phyloP scores from a whole-genome alignment of 176 grass and related monocot species.

The Eleusine indica region DNA sequence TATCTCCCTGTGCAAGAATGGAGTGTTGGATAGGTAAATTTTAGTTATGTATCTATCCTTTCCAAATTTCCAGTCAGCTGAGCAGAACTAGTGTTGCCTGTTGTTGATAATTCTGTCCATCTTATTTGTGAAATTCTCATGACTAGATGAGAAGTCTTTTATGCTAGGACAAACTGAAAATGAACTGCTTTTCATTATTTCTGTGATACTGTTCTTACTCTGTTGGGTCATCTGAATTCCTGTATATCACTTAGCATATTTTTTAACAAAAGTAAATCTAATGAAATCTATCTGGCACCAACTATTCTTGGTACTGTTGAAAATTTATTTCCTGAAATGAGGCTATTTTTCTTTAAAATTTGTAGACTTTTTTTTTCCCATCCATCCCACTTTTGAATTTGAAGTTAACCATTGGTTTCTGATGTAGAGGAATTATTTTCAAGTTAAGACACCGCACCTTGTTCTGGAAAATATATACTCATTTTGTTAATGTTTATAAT shows the following conservation, averaged over 20 bases:
- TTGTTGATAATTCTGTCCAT: slow-evolving; percentile 24
- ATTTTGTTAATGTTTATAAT: background rate
- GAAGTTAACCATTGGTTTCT: background rate
- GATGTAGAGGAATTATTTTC: background rate
- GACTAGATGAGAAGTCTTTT: background rate
- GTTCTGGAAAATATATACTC: background rate
- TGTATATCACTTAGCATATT: background rate
- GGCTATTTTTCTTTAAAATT: background rate
- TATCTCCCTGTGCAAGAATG: slow-evolving; percentile 96
- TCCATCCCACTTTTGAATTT: background rate
- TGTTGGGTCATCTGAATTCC: slow-evolving; percentile 14
- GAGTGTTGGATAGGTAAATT: slow-evolving; percentile 98
- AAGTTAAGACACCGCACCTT: background rate
- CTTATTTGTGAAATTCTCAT: slow-evolving; percentile 15
- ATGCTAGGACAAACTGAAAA: background rate
- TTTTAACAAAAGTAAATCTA: background rate
- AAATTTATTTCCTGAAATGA: slow-evolving; percentile 8
- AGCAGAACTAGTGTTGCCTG: background rate
- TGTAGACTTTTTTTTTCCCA: background rate
- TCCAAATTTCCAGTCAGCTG: slow-evolving; percentile 14
- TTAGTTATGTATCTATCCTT: slow-evolving; percentile 22
- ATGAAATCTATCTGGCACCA: background rate
- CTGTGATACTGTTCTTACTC: background rate
- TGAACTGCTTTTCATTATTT: slow-evolving; percentile 6
- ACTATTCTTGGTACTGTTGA: background rate